Base-by-base conservation (phyloP, 2,329 filamentous ascomycete species). In the Colletotrichum sp. region DNA sequence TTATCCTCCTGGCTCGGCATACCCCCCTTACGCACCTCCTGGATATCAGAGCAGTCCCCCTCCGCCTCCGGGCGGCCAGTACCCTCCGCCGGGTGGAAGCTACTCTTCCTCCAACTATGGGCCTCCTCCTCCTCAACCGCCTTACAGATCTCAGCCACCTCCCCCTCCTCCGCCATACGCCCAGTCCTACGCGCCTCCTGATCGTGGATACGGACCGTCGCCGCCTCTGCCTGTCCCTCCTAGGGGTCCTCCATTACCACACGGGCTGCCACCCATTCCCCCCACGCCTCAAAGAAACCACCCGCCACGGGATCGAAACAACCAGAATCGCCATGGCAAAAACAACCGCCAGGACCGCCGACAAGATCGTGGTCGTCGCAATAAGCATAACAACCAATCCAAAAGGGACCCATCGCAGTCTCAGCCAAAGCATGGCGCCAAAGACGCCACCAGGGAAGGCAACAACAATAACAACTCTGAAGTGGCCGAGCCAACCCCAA, bases 271-370 rank as follows among this genome's bases (percentile, higher is more conserved):
- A 9, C 71, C 71, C 12, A 67, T 67, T 6, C 71, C 74, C 28
- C 74, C 76, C 63, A 24, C 39, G 10, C 69, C 69, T 7, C 63
- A 72, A 4, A 68, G 81, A 18, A 81, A 81, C 55, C 84, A 80
- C 61, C 81, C 81, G 24, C 82, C 80, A 57, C 79, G 81, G 65
- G 83, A 86, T 28, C 81, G 82, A 10, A 81, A 84, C 14, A 79
- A 79, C 60, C 82, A 80, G 24, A 80, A 81, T 43, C 80, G 82
- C 28, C 82, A 83, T 10, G 79, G 79, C 36, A 79, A 81, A 24
- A 79, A 80, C 21, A 81, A 80, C 73, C 81, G 83, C 63, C 78
- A 78, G 14, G 77, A 79, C 30, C 64, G 77, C 28, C 81, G 83
- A 63, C 78, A 78, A 18, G 77, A 79, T 34, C 61, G 77, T 26